phyloP scores from a whole-genome alignment of 169 alveolate genomes.

The Plasmodium chabaudi region DNA sequence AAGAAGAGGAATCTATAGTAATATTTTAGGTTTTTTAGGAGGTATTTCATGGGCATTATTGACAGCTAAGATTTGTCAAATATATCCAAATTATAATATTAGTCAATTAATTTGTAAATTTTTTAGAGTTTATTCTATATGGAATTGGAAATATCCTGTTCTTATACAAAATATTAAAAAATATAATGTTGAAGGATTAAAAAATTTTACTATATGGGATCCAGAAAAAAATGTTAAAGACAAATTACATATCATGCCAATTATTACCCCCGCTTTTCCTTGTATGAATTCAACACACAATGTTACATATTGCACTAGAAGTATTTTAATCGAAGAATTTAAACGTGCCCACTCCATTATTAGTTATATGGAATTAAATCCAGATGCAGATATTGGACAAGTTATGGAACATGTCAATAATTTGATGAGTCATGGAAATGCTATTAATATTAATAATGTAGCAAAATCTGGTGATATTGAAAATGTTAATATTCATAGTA shows the following conservation, averaged over 20 bases:
- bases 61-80: conserved; percentile 97
- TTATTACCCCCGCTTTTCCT: conserved; percentile 98
- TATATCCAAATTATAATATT: conserved; percentile 95
- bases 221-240: conserved; percentile 92
- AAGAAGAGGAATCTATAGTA: conserved; percentile 97
- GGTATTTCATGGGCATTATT: conserved; percentile 99
- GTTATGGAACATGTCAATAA: conserved; percentile 29
- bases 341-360: conserved; percentile 83
- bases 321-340: conserved; percentile 94
- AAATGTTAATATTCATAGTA: neutral
- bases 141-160: conserved; percentile 94
- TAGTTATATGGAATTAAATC: conserved; percentile 72
- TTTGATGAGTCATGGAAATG: neutral
- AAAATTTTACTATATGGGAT: conserved; percentile 94
- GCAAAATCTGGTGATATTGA: neutral
- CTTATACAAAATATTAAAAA: conserved; percentile 91
- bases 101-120: conserved; percentile 94
- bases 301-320: conserved; percentile 94
- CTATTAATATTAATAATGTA: neutral
- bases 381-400: conserved; percentile 24
- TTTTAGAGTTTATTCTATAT: conserved; percentile 92
- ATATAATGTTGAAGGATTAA: conserved; percentile 89
- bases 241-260: conserved; percentile 94
- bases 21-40: conserved; percentile 97
- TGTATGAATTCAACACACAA: conserved; percentile 97